Evolutionary conservation across 768 basidiomycete species (phyloP).

Genomic region (Xerocomellus chrysenteron): DNA sequence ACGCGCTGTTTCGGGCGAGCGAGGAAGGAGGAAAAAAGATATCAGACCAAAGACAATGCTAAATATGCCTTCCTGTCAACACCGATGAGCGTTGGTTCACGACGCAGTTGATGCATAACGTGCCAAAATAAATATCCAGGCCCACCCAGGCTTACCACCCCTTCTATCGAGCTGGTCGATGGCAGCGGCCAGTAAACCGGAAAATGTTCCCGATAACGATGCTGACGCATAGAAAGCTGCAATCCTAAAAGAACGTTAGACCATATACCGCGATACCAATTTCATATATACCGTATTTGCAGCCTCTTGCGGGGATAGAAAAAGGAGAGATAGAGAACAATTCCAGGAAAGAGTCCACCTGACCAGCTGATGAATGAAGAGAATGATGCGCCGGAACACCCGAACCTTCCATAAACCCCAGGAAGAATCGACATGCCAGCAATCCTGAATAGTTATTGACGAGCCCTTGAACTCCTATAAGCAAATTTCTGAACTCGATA

Average conservation of each 20-base stretch:
- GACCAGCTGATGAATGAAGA: conserved; percentile 3
- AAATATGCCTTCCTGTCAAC: conserved; percentile 55
- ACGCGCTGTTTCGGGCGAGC: conserved; percentile 41
- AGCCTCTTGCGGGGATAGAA: conserved; percentile 37
- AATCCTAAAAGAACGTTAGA: conserved; percentile 27
- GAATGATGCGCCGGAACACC: background rate
- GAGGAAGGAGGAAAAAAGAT: conserved; percentile 50
- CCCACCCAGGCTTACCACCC: conserved; percentile 54
- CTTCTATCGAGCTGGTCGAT: conserved; percentile 56
- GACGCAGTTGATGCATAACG: background rate
- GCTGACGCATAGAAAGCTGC: conserved; percentile 41
- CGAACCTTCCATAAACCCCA: conserved; percentile 62
- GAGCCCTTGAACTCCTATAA: conserved; percentile 34
- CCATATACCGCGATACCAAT: background rate
- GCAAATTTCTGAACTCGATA: background rate
- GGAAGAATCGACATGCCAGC: conserved; percentile 47
- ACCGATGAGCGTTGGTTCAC: background rate
- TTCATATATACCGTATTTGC: conserved; percentile 19
- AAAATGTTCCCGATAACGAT: conserved; percentile 58
- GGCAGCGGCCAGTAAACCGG: conserved; percentile 60
- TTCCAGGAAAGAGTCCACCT: conserved; percentile 59
- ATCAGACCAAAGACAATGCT: conserved; percentile 55
- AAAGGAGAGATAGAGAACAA: conserved; percentile 55
- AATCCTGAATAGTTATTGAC: conserved; percentile 53
- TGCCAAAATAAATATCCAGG: conserved; percentile 60